Percentiles rank a stretch among this genome's conserved stretches.
Evolutionary conservation across 108 stramenopile genomes (phyloP).

Genomic region (Pseudonitzschia multistriata): DNA sequence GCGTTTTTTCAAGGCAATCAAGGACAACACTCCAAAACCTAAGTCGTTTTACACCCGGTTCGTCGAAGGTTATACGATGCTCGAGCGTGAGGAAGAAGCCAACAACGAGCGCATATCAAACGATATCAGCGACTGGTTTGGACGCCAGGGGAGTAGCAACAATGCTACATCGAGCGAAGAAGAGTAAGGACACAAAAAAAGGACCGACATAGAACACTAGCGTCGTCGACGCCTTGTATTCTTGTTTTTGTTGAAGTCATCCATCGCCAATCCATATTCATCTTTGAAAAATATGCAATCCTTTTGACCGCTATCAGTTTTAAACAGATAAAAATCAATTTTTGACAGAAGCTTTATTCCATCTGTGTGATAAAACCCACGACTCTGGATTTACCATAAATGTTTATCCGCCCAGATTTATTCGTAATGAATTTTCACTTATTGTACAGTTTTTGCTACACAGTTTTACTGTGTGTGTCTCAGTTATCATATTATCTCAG

Average conservation of each 20-base stretch:
- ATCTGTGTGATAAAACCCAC: not conserved
- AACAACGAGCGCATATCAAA: conserved; percentile 59
- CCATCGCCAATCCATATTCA: not conserved
- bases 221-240: not conserved
- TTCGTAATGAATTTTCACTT: no score
- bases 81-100: conserved; percentile 51
- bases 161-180: not conserved
- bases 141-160: conserved; percentile 28
- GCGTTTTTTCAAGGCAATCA: conserved; percentile 7
- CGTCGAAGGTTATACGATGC: conserved; percentile 78
- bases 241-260: not conserved
- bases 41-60: conserved; percentile 80
- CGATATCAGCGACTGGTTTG: conserved; percentile 81
- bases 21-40: conserved; percentile 22
- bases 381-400: no score
- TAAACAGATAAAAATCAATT: not conserved
- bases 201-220: not conserved
- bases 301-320: no score
- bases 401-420: no score
- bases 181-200: not conserved
- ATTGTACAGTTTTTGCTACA: no score
- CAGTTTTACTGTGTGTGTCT: not conserved
- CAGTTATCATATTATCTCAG: not conserved
- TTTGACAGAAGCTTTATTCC: not conserved
- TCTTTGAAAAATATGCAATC: not conserved